Evolutionary conservation across 2,329 filamentous ascomycete species (phyloP), one percentile per base, ranked within the genome.

Genomic region (Amesomyces nigricolor): DNA sequence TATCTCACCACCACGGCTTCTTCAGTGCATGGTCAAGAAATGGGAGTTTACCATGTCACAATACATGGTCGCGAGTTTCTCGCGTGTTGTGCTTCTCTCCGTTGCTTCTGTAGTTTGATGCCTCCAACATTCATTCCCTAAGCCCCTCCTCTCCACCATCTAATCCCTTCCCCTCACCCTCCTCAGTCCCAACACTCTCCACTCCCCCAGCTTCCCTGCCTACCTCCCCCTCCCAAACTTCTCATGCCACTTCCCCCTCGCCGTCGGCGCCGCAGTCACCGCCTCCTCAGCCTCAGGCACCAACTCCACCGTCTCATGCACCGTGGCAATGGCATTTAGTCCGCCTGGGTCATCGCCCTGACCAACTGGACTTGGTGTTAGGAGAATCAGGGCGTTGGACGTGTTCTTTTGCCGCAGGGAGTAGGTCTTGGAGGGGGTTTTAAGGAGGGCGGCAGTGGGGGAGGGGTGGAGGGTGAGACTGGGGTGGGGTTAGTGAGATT

Each of bases 391-490:
- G n/a, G 79, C 78, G 65, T 86, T 86, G 45, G 83, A 86, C 0
- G 83, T 85, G 66, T 85, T 86, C 66, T 86, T 86, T 64, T 86
- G 83, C 30, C 79, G 80, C 46, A 86, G 73, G 5, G 75, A 75
- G 69, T 83, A 86, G 14, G 76, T 78, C 62, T 76, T 78, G 22
- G 38, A 19, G 4, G 74, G 75, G 1, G 76, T 75, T 62, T 72
- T 77, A 52, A 86, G 74, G 42, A 83, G 66, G 26, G 81, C 81
- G 11, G 74, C 73, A n/a, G 74, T 69, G 19, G 76, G 71, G 17
- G 78, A 78, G 11, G 76, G 74, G 60, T 77, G 73, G 45, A 81
- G 70, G 14, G 70, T 76, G 51, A 80, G 69, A 3, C 78, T 81
- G 57, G 4, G 9, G 43, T 19, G 38, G 38, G 43, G 35, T 37